phyloP scores from a whole-genome alignment of 768 basidiomycete genomes.

The Kwoniella newhampshirensis region DNA sequence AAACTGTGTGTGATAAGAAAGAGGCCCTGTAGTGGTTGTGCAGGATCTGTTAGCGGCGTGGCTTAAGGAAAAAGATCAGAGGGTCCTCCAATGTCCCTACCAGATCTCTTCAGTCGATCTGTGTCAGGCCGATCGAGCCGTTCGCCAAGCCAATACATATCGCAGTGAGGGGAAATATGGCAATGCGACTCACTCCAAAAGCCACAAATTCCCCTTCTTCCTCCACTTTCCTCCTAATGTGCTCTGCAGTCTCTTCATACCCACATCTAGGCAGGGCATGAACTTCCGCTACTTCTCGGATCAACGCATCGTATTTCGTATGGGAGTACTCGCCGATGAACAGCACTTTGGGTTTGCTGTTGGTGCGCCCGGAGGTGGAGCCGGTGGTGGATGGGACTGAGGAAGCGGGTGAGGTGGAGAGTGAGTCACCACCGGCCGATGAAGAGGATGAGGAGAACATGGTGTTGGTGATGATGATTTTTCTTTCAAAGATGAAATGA shows the following conservation, averaged over 20 bases:
- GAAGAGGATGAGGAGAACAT: neutral
- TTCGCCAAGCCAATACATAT: too few relatives aligned
- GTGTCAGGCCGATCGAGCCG: too few relatives aligned
- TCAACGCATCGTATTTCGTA: constrained; percentile 12
- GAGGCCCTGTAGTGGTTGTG: constrained; percentile 7
- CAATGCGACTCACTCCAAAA: constrained; percentile 30
- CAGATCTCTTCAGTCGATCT: too few relatives aligned
- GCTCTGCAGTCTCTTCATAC: constrained; percentile 11
- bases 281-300: constrained; percentile 27
- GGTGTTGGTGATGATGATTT: neutral
- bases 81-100: neutral
- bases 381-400: neutral
- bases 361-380: neutral
- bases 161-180: too few relatives aligned
- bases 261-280: constrained; percentile 19
- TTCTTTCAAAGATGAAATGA: too few relatives aligned
- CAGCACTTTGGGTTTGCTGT: constrained; percentile 14
- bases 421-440: too few relatives aligned
- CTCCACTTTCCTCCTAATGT: constrained; percentile 19
- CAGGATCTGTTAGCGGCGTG: neutral
- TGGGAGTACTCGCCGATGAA: constrained; percentile 17
- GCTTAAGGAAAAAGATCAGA: neutral
- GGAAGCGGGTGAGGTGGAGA: too few relatives aligned
- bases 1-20: constrained; percentile 17
- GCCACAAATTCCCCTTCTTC: constrained; percentile 28